A percentile compares a stretch with the other conserved stretches of the same genome.
Evolutionary conservation across 768 basidiomycete genomes (phyloP).

Genomic region (Boletales sp.): DNA sequence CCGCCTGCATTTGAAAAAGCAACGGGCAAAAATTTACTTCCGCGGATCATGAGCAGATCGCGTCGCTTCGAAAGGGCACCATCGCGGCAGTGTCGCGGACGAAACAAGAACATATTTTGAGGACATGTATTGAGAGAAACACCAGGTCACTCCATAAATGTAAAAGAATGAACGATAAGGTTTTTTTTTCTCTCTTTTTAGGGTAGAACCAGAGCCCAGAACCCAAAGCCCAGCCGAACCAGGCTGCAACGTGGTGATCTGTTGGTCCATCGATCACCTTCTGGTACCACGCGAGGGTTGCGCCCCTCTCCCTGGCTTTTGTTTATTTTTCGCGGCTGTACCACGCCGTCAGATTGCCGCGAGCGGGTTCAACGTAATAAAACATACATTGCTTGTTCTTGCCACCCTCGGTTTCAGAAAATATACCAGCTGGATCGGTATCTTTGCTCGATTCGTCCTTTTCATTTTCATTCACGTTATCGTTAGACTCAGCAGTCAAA

Average conservation of each 20-base stretch:
- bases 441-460: constrained; percentile 27
- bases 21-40: constrained; percentile 2
- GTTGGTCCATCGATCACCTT: not conserved
- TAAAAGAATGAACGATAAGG: not conserved
- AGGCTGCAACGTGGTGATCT: constrained; percentile 1
- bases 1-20: no score
- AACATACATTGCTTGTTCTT: constrained; percentile 15
- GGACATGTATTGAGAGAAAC: constrained; percentile 9
- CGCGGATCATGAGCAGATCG: constrained; percentile 6
- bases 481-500: constrained; percentile 21
- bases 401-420: constrained; percentile 20
- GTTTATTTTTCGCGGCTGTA: not conserved
- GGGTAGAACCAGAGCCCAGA: not conserved
- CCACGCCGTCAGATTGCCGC: constrained; percentile 7
- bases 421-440: constrained; percentile 6
- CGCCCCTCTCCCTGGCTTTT: not conserved
- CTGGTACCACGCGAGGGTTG: not conserved
- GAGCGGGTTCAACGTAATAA: not conserved
- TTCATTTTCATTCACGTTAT: constrained; percentile 22
- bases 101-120: constrained; percentile 3
- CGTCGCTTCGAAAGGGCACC: not conserved
- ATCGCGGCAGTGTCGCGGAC: constrained; percentile 10
- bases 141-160: constrained; percentile 14
- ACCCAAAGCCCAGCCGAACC: not conserved
- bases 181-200: constrained; percentile 2